Evolutionary conservation across 176 grass and related monocot species (phyloP), one percentile per base, ranked within the genome.

Genomic region (Puya raimondii): DNA sequence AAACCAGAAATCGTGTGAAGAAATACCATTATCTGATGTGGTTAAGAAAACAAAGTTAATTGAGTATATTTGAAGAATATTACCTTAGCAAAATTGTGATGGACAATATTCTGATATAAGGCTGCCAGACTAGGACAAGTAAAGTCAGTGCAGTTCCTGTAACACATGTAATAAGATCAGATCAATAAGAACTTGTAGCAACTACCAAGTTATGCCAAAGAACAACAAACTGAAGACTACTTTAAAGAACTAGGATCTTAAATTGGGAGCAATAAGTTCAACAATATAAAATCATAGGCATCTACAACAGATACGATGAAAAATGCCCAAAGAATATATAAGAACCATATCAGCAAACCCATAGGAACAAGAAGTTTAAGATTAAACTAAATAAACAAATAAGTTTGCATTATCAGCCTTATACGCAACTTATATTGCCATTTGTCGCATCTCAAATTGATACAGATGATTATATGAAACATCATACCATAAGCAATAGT

Each of bases 61-160:
- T 53, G 13, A 29, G 65, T 73, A 14, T 50, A 71, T 61, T 57
- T 47, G n/a, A 58, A 47, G 73, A 50, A 23, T 12, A 72, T 72
- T 77, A 97, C 89, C 94, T 97, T 54, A 97, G 66, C 64, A 90
- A 73, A 48, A 92, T 14, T 33, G 74, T 83, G 69, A 92, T 22
- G 25, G 94, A 97, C 78, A 88, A 67, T 77, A 85, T 69, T 4
- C 72, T 66, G 70, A 88, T 21, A 83, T 90, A 78, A 75, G 82
- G 84, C 48, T 88, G 84, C 89, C 89, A 97, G 27, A 97, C 79
- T 83, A 97, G 76, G 74, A 90, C 80, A 78, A 97, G 84, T 70
- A 97, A 73, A 84, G 92, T 97, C 67, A 85, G 71, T 68, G 77
- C 94, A 82, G 75, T 92, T 23, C 94, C 94, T 97, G 80, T 64